phyloP scores from a whole-genome alignment of 768 basidiomycete species.

The Nevesoporus exiguus region DNA sequence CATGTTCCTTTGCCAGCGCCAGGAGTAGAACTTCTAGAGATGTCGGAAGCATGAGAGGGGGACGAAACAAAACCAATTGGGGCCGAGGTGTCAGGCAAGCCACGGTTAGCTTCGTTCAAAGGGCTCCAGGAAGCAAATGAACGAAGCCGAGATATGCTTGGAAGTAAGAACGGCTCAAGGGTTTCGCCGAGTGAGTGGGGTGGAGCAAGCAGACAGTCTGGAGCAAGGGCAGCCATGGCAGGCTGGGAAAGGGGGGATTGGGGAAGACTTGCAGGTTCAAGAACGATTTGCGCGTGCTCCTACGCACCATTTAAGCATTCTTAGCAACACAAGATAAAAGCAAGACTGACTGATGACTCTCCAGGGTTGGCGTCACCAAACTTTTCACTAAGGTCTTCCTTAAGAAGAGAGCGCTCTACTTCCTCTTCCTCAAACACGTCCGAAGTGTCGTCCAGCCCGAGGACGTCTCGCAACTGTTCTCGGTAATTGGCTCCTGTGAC shows the following conservation, averaged over 20 bases:
- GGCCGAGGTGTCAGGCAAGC: slow-evolving; percentile 42
- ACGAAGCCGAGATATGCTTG: slow-evolving; percentile 76
- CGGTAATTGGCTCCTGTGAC: slow-evolving; percentile 52
- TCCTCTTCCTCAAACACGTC: slow-evolving; percentile 46
- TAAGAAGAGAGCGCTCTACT: slow-evolving; percentile 44
- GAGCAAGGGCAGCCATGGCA: slow-evolving; percentile 37
- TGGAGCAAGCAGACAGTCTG: slow-evolving; percentile 11
- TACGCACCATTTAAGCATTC: slow-evolving; percentile 25
- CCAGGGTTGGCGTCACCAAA: slow-evolving; percentile 21
- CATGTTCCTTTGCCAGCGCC: slow-evolving; percentile 31
- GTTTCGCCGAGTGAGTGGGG: neutral
- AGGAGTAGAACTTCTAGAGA: slow-evolving; percentile 67
- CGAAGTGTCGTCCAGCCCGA: slow-evolving; percentile 60
- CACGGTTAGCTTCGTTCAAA: slow-evolving; percentile 40
- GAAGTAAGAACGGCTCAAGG: slow-evolving; percentile 62
- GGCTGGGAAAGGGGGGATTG: slow-evolving; percentile 35
- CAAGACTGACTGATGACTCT: slow-evolving; percentile 32
- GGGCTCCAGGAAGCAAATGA: slow-evolving; percentile 55
- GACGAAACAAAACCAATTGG: slow-evolving; percentile 49
- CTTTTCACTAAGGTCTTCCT: slow-evolving; percentile 36
- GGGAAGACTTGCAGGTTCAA: slow-evolving; percentile 39
- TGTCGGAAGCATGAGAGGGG: slow-evolving; percentile 63
- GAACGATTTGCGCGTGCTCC: slow-evolving; percentile 36
- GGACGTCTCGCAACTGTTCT: slow-evolving; percentile 66
- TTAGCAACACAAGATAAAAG: slow-evolving; percentile 17